These are phyloP conservation scores for Rhazya stricta DNA, from an alignment of 257 asterid genomes.

Conservation along the genomic window DNA sequence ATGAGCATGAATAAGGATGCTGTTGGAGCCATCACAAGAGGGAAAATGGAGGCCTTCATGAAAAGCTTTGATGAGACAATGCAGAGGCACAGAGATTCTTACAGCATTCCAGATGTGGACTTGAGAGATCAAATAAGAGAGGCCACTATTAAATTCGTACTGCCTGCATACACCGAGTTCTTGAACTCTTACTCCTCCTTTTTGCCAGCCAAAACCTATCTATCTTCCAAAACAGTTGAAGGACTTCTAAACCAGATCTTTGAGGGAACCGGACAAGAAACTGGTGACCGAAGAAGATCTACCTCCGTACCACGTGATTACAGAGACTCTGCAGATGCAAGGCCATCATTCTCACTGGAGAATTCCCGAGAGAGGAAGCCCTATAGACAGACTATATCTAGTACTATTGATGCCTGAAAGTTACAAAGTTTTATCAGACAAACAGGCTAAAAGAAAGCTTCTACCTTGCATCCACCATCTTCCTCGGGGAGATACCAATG, in stretches of 20 bases:
- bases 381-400: slow-evolving; percentile 19
- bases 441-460: neutral
- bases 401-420: slow-evolving; percentile 19
- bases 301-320: slow-evolving; percentile 14
- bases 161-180: slow-evolving; percentile 56
- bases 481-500: neutral
- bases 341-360: slow-evolving; percentile 32
- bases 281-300: slow-evolving; percentile 26
- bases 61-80: slow-evolving; percentile 51
- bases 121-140: slow-evolving; percentile 75
- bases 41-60: slow-evolving; percentile 54
- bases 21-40: slow-evolving; percentile 28
- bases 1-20: slow-evolving; percentile 26
- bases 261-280: slow-evolving; percentile 31
- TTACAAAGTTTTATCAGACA: neutral
- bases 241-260: slow-evolving; percentile 41
- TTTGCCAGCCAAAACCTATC: slow-evolving; percentile 32
- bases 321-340: slow-evolving; percentile 17
- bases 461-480: neutral
- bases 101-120: slow-evolving; percentile 62
- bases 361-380: slow-evolving; percentile 27
- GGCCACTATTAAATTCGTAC: slow-evolving; percentile 42
- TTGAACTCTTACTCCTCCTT: slow-evolving; percentile 25
- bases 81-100: slow-evolving; percentile 37
- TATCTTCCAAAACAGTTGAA: slow-evolving; percentile 39